A percentile compares a stretch with the other conserved stretches of the same genome.
These are phyloP conservation scores for Chalciporus pseudorubinellus DNA, from an alignment of 768 basidiomycete species.

Conservation along the genomic window DNA sequence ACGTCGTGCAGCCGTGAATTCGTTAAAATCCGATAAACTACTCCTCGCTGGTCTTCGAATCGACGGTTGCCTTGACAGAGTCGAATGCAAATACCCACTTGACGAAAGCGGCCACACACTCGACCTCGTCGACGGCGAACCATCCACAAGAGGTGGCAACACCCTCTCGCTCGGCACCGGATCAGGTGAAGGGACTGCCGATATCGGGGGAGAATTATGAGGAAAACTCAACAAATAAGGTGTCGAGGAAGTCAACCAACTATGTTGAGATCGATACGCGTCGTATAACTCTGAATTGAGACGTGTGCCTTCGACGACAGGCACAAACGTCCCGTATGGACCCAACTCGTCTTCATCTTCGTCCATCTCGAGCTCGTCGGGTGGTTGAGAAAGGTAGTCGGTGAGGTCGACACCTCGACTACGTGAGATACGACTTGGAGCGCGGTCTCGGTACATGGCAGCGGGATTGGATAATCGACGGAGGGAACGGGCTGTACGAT, in stretches of 20 bases:
- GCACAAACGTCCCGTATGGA: constrained; percentile 36
- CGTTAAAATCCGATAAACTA: constrained; percentile 66
- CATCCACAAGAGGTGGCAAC: constrained; percentile 30
- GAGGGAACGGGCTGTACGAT: constrained; percentile 63
- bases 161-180: constrained; percentile 19
- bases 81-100: constrained; percentile 24
- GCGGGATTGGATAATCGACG: constrained; percentile 52
- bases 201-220: constrained; percentile 27
- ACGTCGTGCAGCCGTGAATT: constrained; percentile 66
- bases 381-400: constrained; percentile 52
- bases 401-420: constrained; percentile 39
- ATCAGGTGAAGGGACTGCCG: constrained; percentile 26
- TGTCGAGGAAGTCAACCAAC: constrained; percentile 29
- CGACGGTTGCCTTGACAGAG: constrained; percentile 55
- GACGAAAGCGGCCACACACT: constrained; percentile 25
- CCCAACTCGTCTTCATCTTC: constrained; percentile 68
- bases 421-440: constrained; percentile 36
- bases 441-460: constrained; percentile 52
- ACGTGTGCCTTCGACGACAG: constrained; percentile 50
- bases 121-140: constrained; percentile 21
- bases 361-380: constrained; percentile 57
- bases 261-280: constrained; percentile 46
- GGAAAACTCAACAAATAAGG: constrained; percentile 22
- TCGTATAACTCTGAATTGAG: constrained; percentile 64
- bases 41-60: constrained; percentile 56